Conservation (phyloP, 768 basidiomycete species). For the Hygrocybe coccinea region DNA sequence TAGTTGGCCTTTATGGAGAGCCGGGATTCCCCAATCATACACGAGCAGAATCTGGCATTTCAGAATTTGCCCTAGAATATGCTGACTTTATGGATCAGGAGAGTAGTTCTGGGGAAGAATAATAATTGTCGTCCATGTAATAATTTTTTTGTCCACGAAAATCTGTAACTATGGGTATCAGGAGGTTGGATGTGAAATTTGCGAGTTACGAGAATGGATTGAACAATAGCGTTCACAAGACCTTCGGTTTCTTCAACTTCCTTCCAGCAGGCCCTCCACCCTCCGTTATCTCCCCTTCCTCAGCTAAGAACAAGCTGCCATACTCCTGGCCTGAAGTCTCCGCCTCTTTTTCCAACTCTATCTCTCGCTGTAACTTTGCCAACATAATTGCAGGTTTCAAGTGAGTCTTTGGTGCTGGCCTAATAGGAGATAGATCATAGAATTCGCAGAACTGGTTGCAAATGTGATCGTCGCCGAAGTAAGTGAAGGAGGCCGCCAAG, state of each 20-base stretch:
- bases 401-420: no score
- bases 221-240: neutral
- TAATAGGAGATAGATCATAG: neutral
- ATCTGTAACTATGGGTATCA: no score
- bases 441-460: slow-evolving; percentile 6
- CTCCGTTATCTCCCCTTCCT: neutral
- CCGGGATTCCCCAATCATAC: no score
- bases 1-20: slow-evolving; percentile 8
- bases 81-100: neutral
- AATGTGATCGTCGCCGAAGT: neutral
- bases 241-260: neutral
- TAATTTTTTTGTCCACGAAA: no score
- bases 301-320: neutral
- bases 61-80: slow-evolving; percentile 7
- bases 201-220: no score
- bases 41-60: no score
- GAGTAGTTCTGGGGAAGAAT: no score
- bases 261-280: neutral
- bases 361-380: neutral
- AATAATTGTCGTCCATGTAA: no score
- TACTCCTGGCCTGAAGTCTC: neutral
- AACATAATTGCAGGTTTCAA: no score
- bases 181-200: no score
- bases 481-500: neutral
- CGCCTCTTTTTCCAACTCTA: no score